These are phyloP conservation scores for Saccharomycopsis oosterbeekiorum DNA, from an alignment of 805 yeast species.

Conservation along the genomic window DNA sequence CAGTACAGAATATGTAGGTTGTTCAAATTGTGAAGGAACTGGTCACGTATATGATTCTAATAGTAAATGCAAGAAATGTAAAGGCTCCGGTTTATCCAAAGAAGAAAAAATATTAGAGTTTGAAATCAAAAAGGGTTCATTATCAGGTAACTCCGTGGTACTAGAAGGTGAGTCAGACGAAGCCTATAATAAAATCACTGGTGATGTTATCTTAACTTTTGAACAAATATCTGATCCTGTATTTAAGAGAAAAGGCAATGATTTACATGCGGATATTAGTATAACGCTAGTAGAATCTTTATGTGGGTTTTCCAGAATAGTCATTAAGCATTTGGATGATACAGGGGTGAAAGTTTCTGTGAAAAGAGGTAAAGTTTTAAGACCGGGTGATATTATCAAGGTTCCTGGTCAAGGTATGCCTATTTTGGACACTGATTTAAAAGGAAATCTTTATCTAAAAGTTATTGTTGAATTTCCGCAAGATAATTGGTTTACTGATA, in stretches of 20 bases:
- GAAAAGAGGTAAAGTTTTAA: slow-evolving; percentile 70
- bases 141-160: slow-evolving; percentile 48
- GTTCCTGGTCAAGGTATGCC: slow-evolving; percentile 84
- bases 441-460: slow-evolving; percentile 64
- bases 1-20: slow-evolving; percentile 49
- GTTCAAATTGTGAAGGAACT: slow-evolving; percentile 61
- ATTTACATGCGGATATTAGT: slow-evolving; percentile 48
- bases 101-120: slow-evolving; percentile 71
- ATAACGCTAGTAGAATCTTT: slow-evolving; percentile 73
- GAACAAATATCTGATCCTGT: slow-evolving; percentile 35
- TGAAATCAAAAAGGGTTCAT: slow-evolving; percentile 63
- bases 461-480: slow-evolving; percentile 73
- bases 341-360: slow-evolving; percentile 55
- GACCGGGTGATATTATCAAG: slow-evolving; percentile 63
- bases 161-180: slow-evolving; percentile 70
- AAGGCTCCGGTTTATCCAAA: slow-evolving; percentile 50
- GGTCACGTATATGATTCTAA: slow-evolving; percentile 53
- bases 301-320: slow-evolving; percentile 62
- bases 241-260: slow-evolving; percentile 51
- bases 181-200: slow-evolving; percentile 60
- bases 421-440: slow-evolving; percentile 26
- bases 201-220: slow-evolving; percentile 64
- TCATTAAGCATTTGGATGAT: slow-evolving; percentile 71
- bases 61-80: slow-evolving; percentile 71
- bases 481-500: slow-evolving; percentile 77